These are phyloP conservation scores for Picocystis sp. DNA, from an alignment of 163 green algal species.

Conservation along the genomic window DNA sequence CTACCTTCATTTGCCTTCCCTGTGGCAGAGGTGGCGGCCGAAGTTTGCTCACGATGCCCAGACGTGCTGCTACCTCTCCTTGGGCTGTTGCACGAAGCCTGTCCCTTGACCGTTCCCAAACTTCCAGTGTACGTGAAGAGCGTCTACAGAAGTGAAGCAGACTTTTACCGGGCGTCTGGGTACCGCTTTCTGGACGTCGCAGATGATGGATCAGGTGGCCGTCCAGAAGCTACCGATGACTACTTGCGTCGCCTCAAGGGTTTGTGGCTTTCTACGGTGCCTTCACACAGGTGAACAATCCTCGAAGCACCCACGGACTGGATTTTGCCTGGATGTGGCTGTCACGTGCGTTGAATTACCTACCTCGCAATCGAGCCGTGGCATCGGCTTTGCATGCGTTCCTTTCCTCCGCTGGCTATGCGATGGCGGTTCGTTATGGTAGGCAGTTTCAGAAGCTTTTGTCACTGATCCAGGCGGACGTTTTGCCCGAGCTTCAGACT, in stretches of 20 bases:
- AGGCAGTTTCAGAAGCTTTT: slow-evolving; percentile 62
- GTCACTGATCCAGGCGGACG: slow-evolving; percentile 16
- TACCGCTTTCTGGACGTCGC: no score
- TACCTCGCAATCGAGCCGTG: slow-evolving; percentile 41
- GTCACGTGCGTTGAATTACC: slow-evolving; percentile 47
- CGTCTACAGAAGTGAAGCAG: slow-evolving; percentile 4
- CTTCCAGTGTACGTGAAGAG: slow-evolving; percentile 20
- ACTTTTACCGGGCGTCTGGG: no score
- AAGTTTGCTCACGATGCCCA: slow-evolving; percentile 26
- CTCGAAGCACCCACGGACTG: slow-evolving; percentile 35
- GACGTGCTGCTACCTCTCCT: slow-evolving; percentile 28
- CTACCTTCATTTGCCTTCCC: slow-evolving; percentile 50
- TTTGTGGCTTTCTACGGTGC: slow-evolving; percentile 54
- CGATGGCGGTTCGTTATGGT: slow-evolving; percentile 33
- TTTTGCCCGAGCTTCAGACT: slow-evolving; percentile 11
- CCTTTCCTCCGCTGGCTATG: slow-evolving; percentile 42
- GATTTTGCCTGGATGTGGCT: slow-evolving; percentile 48
- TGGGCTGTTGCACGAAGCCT: slow-evolving; percentile 30
- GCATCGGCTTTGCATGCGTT: slow-evolving; percentile 52
- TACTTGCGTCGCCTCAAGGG: slow-evolving; percentile 29
- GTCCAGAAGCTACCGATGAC: background rate
- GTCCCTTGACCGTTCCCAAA: slow-evolving; percentile 33
- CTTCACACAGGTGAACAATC: slow-evolving; percentile 34
- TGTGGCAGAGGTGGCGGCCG: slow-evolving; percentile 50
- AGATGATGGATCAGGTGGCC: no score